phyloP scores from a whole-genome alignment of 164 flowering plant species.

The Sedum album region DNA sequence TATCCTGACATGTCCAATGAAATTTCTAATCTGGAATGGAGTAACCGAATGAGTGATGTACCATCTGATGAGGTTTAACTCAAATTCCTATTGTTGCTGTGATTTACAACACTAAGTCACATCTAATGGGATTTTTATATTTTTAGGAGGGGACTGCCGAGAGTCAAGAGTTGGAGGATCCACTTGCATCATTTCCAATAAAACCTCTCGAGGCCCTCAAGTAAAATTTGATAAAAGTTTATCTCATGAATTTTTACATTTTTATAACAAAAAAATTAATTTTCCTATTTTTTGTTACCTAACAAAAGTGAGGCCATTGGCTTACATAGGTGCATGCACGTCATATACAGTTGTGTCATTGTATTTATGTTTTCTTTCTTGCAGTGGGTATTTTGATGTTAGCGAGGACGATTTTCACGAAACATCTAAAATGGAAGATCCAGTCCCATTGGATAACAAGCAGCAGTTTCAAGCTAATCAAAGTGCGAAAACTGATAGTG shows the following conservation, averaged over 20 bases:
- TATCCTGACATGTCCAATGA: slow-evolving; percentile 22
- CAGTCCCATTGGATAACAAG: slow-evolving; percentile 22
- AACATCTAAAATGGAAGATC: slow-evolving; percentile 36
- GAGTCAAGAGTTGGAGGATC: slow-evolving; percentile 50
- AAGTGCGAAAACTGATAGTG: slow-evolving; percentile 30
- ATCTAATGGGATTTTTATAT: background rate
- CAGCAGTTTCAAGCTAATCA: slow-evolving; percentile 21
- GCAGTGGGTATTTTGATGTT: slow-evolving; percentile 76
- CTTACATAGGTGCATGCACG: background rate
- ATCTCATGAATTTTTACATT: background rate
- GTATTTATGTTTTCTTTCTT: slow-evolving; percentile 5
- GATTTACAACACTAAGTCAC: background rate
- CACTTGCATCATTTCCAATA: slow-evolving; percentile 75
- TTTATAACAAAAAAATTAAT: background rate
- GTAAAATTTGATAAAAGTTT: slow-evolving; percentile 29
- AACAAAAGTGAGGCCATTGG: background rate
- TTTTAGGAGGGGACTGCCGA: slow-evolving; percentile 53
- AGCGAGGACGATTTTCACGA: slow-evolving; percentile 51
- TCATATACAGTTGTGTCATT: background rate
- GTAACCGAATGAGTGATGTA: slow-evolving; percentile 19
- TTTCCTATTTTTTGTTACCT: background rate
- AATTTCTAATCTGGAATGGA: slow-evolving; percentile 27
- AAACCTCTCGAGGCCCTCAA: slow-evolving; percentile 89
- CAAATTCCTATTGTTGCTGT: background rate
- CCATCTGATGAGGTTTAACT: slow-evolving; percentile 42